phyloP scores from a whole-genome alignment of 2,329 filamentous ascomycete species.

The Nemania bipapillata region DNA sequence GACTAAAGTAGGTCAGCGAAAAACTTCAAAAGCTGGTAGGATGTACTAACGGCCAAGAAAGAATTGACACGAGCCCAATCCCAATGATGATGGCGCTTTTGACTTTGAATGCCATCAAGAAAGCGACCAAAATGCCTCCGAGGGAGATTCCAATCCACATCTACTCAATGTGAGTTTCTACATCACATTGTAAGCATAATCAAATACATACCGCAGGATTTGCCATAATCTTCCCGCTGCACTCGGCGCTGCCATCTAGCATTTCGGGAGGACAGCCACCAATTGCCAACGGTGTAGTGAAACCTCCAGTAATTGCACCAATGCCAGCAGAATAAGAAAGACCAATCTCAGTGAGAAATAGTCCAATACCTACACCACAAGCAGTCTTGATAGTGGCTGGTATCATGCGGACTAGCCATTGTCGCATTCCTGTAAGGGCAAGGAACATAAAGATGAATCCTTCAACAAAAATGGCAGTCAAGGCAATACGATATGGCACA shows the following conservation, averaged over 20 bases:
- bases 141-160: constrained; percentile 88
- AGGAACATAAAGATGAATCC: constrained; percentile 73
- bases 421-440: constrained; percentile 74
- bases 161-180: constrained; percentile 52
- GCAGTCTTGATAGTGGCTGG: constrained; percentile 73
- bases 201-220: constrained; percentile 71
- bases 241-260: constrained; percentile 62
- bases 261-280: constrained; percentile 75
- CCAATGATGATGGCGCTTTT: constrained; percentile 80
- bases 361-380: constrained; percentile 72
- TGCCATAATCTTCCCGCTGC: constrained; percentile 73
- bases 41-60: constrained; percentile 75
- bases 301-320: constrained; percentile 78
- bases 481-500: constrained; percentile 68
- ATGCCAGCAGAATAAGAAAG: constrained; percentile 84
- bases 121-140: constrained; percentile 80
- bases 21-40: constrained; percentile 7
- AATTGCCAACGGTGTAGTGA: constrained; percentile 76
- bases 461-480: constrained; percentile 73
- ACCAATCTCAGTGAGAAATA: constrained; percentile 72
- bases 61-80: constrained; percentile 75
- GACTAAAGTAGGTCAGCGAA: constrained; percentile 54
- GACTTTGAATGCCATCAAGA: constrained; percentile 82
- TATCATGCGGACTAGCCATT: constrained; percentile 76
- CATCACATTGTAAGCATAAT: background rate